Evolutionary conservation across 768 basidiomycete species (phyloP).

Genomic region (Cyathus striatus): DNA sequence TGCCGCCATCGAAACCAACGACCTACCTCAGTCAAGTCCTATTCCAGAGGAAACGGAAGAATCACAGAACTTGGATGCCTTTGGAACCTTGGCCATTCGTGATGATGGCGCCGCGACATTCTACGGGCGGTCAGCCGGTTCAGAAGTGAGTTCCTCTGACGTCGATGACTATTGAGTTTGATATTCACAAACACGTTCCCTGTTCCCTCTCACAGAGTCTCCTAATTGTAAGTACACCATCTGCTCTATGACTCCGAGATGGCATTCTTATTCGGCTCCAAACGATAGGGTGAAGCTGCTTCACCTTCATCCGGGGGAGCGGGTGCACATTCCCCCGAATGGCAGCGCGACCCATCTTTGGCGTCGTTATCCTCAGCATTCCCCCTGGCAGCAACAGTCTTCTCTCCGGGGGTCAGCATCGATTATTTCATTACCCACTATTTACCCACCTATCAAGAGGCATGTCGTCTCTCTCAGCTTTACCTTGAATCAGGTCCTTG

Average conservation of each 20-base stretch:
- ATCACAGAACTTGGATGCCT: constrained; percentile 58
- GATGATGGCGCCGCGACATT: constrained; percentile 70
- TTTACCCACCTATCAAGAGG: constrained; percentile 57
- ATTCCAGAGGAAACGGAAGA: constrained; percentile 31
- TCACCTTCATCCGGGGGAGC: not conserved
- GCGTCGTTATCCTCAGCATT: constrained; percentile 31
- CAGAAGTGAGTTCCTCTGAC: constrained; percentile 45
- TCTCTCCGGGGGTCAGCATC: constrained; percentile 30
- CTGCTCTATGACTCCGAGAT: not conserved
- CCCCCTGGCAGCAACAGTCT: constrained; percentile 37
- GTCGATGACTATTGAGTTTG: constrained; percentile 1
- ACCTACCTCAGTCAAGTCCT: constrained; percentile 10
- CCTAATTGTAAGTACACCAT: constrained; percentile 40
- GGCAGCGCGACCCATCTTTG: constrained; percentile 11
- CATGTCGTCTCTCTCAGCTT: constrained; percentile 53
- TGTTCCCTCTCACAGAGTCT: constrained; percentile 33
- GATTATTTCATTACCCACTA: constrained; percentile 40
- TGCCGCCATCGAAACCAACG: constrained; percentile 45
- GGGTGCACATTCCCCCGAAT: not conserved
- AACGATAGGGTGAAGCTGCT: constrained; percentile 3
- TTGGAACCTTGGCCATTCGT: constrained; percentile 64
- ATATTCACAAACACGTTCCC: too few relatives aligned
- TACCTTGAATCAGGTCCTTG: constrained; percentile 78
- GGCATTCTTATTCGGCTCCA: not conserved
- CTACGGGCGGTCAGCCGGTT: constrained; percentile 67